These are phyloP conservation scores for Acer yangbiense DNA, from an alignment of 345 rosid species.

Conservation along the genomic window DNA sequence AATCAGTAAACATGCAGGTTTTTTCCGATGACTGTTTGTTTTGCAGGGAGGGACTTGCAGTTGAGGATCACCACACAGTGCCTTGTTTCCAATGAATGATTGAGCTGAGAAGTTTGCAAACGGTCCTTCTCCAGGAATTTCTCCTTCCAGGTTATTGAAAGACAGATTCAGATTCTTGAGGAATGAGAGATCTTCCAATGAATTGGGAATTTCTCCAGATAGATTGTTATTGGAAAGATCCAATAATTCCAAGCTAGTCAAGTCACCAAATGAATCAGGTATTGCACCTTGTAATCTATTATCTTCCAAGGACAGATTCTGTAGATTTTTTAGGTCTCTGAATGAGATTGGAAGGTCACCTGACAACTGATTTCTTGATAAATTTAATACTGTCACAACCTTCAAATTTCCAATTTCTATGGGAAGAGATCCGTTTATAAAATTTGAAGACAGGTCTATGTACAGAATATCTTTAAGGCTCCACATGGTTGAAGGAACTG, in stretches of 20 bases:
- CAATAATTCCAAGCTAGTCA: slow-evolving; percentile 10
- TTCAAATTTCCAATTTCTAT: neutral
- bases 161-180: slow-evolving; percentile 2
- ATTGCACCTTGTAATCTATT: slow-evolving; percentile 19
- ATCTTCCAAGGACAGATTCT: neutral
- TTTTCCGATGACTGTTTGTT: neutral
- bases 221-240: slow-evolving; percentile 19
- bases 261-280: slow-evolving; percentile 15
- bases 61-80: slow-evolving; percentile 2
- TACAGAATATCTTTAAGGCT: neutral
- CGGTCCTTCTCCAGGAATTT: slow-evolving; percentile 17
- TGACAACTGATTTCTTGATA: slow-evolving; percentile 17
- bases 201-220: slow-evolving; percentile 16
- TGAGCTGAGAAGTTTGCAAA: slow-evolving; percentile 3
- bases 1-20: neutral
- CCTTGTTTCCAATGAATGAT: slow-evolving; percentile 10
- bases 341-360: slow-evolving; percentile 11
- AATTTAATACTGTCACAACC: neutral
- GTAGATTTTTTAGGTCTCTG: neutral
- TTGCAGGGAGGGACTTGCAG: slow-evolving; percentile 14
- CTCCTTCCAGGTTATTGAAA: slow-evolving; percentile 19
- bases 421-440: slow-evolving; percentile 1
- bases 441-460: slow-evolving; percentile 18
- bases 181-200: slow-evolving; percentile 8
- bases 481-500: slow-evolving; percentile 13